phyloP scores from a whole-genome alignment of 2,329 filamentous ascomycete genomes.

The Teratosphaeria epicoccoides region DNA sequence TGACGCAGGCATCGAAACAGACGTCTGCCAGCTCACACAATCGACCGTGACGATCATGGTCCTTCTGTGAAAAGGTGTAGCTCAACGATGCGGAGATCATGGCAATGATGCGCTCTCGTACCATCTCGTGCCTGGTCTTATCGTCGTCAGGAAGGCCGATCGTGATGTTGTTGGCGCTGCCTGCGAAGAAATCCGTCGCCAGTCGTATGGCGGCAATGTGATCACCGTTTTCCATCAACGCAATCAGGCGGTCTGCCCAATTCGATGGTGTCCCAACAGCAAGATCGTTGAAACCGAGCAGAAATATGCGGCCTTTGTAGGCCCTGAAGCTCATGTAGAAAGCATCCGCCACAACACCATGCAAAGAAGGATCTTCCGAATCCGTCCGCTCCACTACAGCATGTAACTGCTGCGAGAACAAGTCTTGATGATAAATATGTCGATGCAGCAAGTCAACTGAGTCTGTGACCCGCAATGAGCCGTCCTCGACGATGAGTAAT shows the following conservation, averaged over 20 bases:
- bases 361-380: slow-evolving; percentile 78
- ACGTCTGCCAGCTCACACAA: slow-evolving; percentile 69
- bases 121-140: slow-evolving; percentile 62
- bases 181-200: slow-evolving; percentile 84
- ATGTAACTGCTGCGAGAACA: slow-evolving; percentile 81
- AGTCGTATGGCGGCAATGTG: slow-evolving; percentile 85
- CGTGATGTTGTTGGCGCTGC: slow-evolving; percentile 84
- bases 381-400: slow-evolving; percentile 77
- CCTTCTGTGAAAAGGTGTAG: slow-evolving; percentile 65
- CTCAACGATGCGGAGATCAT: slow-evolving; percentile 88
- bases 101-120: slow-evolving; percentile 79
- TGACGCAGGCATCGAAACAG: slow-evolving; percentile 73
- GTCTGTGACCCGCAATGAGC: slow-evolving; percentile 80
- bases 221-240: slow-evolving; percentile 93
- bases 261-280: slow-evolving; percentile 88
- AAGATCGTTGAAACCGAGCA: slow-evolving; percentile 87
- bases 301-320: slow-evolving; percentile 87
- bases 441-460: slow-evolving; percentile 86
- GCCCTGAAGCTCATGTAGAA: slow-evolving; percentile 96
- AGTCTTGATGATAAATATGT: slow-evolving; percentile 81
- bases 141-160: slow-evolving; percentile 86
- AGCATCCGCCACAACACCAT: slow-evolving; percentile 91
- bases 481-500: slow-evolving; percentile 83
- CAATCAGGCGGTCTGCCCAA: slow-evolving; percentile 88
- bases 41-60: slow-evolving; percentile 43